Evolutionary conservation across 257 asterid genomes (phyloP).

Genomic region (Nicotiana tomentosiformis): DNA sequence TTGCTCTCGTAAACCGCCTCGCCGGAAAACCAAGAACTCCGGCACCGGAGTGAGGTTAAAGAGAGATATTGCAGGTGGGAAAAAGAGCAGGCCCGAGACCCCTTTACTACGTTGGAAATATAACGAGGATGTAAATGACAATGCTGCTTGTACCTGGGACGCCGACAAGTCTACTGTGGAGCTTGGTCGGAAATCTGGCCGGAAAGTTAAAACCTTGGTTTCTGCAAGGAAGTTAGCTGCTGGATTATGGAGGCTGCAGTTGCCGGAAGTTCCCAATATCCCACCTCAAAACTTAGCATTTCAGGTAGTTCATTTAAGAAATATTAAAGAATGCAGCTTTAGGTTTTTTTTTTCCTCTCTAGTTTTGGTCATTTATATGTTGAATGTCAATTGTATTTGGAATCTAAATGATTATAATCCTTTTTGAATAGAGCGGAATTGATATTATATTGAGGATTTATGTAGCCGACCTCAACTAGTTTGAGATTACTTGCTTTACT

Average conservation of each 20-base stretch:
- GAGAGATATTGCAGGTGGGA: conserved; percentile 30
- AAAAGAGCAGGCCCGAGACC: conserved; percentile 49
- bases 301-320: conserved; percentile 33
- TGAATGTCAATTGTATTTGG: neutral
- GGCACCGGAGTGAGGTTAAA: conserved; percentile 34
- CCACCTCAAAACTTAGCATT: conserved; percentile 28
- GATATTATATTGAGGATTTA: neutral
- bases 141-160: conserved; percentile 17
- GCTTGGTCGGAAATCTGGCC: conserved; percentile 22
- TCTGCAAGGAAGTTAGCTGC: conserved; percentile 57
- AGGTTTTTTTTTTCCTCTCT: neutral
- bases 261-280: conserved; percentile 32
- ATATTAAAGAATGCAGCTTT: conserved; percentile 1
- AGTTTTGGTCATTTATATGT: neutral
- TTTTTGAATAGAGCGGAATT: neutral
- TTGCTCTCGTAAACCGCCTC: conserved; percentile 27
- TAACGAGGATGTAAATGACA: conserved; percentile 26
- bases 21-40: conserved; percentile 44
- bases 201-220: conserved; percentile 20
- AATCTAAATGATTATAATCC: neutral
- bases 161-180: conserved; percentile 19
- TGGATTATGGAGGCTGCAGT: conserved; percentile 57
- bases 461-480: neutral
- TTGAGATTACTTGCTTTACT: neutral
- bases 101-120: conserved; percentile 60